Evolutionary conservation across 768 basidiomycete genomes (phyloP), one percentile per base, ranked within the genome.

Genomic region (Xerocomellus intermedius): DNA sequence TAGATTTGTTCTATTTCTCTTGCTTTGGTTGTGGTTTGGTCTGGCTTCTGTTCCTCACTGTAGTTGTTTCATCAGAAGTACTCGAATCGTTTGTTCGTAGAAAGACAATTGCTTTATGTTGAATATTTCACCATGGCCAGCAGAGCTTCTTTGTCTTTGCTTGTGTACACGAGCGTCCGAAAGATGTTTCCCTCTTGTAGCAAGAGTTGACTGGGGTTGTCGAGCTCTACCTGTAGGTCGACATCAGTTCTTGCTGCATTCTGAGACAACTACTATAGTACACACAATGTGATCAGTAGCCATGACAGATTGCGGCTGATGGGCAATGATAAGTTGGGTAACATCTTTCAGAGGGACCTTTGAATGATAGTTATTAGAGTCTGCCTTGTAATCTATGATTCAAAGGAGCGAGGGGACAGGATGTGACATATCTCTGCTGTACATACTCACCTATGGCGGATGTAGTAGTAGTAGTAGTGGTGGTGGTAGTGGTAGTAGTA

Each of bases 261-360:
- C 30, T 14, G 19, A 9, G 32, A 17, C 6, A 32, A 14, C 2
- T 19, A 26, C 14, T n/a, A n/a, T n/a, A 26, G 10, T 19, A 60
- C 54, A 9, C 17, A 54, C 52, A 9, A 62, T 54, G 10, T 38
- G 44, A 28, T 61, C 52, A 8, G 49, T 26, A 13, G 54, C 59
- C 59, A 58, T 60, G 37, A 60, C 32, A 1, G 59, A 35, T 28
- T 39, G 51, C 6, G 57, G 21, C 7, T 56, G 43, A 26, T 59
- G 52, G 2, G 59, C 56, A 6, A 60, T 28, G 16, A 59, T 55
- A 21, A 60, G 58, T 8, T 56, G 51, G 13, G 58, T 55, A 4
- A 52, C 39, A 55, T 30, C 13, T 55, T 47, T 19, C 54, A 57
- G 22, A 55, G 48, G 21, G 57, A 17, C 16, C 8, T 24, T 24